Conservation (phyloP, 129 eudicot species). For the Tanacetum coccineum region DNA sequence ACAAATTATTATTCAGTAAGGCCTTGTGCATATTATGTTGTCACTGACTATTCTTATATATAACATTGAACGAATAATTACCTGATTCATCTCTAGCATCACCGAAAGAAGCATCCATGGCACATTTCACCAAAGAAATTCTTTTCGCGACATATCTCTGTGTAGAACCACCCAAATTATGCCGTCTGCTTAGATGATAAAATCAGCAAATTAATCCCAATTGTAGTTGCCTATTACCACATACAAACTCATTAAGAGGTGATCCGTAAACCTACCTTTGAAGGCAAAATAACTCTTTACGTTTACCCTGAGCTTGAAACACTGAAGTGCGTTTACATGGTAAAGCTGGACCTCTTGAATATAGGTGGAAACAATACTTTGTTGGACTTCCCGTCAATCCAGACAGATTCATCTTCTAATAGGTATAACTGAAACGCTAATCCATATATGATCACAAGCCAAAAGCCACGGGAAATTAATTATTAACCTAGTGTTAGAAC, state of each 20-base stretch:
- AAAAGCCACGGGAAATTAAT: background rate
- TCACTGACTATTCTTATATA: constrained; percentile 7
- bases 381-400: constrained; percentile 66
- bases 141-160: constrained; percentile 35
- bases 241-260: constrained; percentile 16
- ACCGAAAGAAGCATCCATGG: constrained; percentile 87
- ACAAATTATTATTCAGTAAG: background rate
- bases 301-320: constrained; percentile 28
- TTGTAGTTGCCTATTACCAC: constrained; percentile 7
- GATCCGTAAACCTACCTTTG: constrained; percentile 38
- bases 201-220: constrained; percentile 10
- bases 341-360: constrained; percentile 36
- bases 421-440: background rate
- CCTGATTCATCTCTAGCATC: constrained; percentile 64
- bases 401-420: constrained; percentile 46
- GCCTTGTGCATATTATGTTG: background rate
- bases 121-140: constrained; percentile 46
- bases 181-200: constrained; percentile 41
- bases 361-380: constrained; percentile 44
- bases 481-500: background rate
- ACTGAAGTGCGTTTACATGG: constrained; percentile 29
- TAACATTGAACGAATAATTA: constrained; percentile 27
- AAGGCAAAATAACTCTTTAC: constrained; percentile 19
- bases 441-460: constrained; percentile 20
- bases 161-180: constrained; percentile 37